Percentiles rank a stretch among this genome's conserved stretches.
phyloP scores from a whole-genome alignment of 176 grass and related monocot species.

The Oryza nivara region DNA sequence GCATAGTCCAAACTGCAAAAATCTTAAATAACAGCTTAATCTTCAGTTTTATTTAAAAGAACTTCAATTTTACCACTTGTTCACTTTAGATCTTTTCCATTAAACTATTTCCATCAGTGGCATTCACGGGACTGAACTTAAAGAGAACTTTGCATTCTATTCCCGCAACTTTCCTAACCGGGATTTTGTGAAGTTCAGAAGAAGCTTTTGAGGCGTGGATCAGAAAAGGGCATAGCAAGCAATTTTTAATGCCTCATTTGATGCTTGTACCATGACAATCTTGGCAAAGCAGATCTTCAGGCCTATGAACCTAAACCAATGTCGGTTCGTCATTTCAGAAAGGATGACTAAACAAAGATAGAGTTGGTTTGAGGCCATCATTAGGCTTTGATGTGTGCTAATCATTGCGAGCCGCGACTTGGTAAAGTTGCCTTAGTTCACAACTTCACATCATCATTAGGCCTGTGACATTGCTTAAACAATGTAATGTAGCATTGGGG shows the following conservation, averaged over 20 bases:
- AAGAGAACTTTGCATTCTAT: slow-evolving; percentile 27
- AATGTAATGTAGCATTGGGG: slow-evolving; percentile 36
- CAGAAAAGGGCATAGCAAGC: slow-evolving; percentile 14
- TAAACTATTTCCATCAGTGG: slow-evolving; percentile 10
- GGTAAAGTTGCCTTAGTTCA: slow-evolving; percentile 19
- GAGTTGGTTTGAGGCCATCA: slow-evolving; percentile 36
- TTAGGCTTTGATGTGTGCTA: slow-evolving; percentile 37
- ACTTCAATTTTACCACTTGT: background rate
- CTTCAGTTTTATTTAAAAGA: background rate
- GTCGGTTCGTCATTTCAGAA: slow-evolving; percentile 19
- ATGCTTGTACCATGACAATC: slow-evolving; percentile 40
- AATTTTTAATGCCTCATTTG: slow-evolving; percentile 34
- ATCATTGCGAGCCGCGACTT: slow-evolving; percentile 48
- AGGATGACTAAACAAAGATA: slow-evolving; percentile 42
- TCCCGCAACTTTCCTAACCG: slow-evolving; percentile 25
- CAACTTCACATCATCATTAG: slow-evolving; percentile 42
- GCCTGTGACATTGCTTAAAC: slow-evolving; percentile 11
- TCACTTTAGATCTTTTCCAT: background rate
- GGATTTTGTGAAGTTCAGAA: slow-evolving; percentile 30
- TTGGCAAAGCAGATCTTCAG: slow-evolving; percentile 41
- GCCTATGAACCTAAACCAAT: slow-evolving; percentile 42
- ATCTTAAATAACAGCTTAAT: background rate
- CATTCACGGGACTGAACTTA: background rate
- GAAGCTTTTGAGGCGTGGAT: slow-evolving; percentile 49
- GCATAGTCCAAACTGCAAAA: background rate